Conservation (phyloP, 139 green algal species). For the Dunaliella sp. region DNA sequence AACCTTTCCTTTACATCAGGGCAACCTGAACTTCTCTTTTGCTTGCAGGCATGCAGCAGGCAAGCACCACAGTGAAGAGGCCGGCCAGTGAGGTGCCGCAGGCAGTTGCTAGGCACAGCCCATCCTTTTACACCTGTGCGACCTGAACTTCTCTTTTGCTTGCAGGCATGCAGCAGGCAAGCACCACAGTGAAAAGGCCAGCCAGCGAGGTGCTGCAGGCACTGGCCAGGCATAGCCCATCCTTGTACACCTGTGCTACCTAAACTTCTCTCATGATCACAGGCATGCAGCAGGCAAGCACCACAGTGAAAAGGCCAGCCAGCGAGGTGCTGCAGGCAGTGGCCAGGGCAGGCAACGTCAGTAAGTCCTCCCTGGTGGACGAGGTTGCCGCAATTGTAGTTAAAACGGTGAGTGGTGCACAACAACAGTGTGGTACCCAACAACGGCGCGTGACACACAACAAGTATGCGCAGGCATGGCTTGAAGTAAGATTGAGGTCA, state of each 20-base stretch:
- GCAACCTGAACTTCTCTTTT: too few species aligned
- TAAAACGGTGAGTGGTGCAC: constrained; percentile 16
- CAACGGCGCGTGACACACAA: too few species aligned
- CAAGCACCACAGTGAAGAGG: too few species aligned
- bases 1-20: too few species aligned
- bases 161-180: neutral
- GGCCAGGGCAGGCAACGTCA: constrained; percentile 6
- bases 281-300: neutral
- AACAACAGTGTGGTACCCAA: too few species aligned
- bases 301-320: constrained; percentile 17
- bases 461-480: neutral
- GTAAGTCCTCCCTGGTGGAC: constrained; percentile 6
- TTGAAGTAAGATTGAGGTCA: neutral
- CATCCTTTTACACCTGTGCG: too few species aligned
- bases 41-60: too few species aligned
- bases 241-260: too few species aligned
- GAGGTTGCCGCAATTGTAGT: constrained; percentile 33
- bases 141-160: too few species aligned
- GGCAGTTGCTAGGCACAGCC: too few species aligned
- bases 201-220: neutral
- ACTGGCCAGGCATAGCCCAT: too few species aligned
- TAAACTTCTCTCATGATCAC: too few species aligned
- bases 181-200: neutral
- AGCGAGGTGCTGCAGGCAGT: constrained; percentile 27
- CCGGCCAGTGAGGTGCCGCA: neutral